Evolutionary conservation across 129 eudicot species (phyloP).

Genomic region (Pulicaria dysenterica): DNA sequence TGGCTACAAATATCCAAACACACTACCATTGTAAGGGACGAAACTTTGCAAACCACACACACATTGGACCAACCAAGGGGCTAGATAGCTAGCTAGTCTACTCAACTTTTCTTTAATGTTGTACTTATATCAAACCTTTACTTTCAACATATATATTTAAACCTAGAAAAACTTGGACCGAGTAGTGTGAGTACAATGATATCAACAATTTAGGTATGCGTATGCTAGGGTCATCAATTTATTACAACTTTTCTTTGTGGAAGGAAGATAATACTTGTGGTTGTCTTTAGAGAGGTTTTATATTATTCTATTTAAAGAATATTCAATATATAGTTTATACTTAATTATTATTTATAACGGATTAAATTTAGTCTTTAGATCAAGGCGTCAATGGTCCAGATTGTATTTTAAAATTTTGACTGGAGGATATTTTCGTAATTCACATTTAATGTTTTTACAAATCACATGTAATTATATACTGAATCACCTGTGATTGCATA

Average conservation of each 20-base stretch:
- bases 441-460: no score
- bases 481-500: no score
- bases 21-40: not conserved
- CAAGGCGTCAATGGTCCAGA: no score
- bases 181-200: slow-evolving; percentile 21
- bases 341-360: no score
- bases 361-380: no score
- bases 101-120: not conserved
- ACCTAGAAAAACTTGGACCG: slow-evolving; percentile 16
- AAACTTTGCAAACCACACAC: not conserved
- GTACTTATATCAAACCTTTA: slow-evolving; percentile 12
- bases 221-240: slow-evolving; percentile 21
- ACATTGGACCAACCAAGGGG: slow-evolving; percentile 22
- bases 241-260: not conserved
- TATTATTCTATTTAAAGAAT: no score
- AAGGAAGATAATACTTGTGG: no score
- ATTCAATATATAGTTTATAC: no score
- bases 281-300: no score
- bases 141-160: slow-evolving; percentile 7
- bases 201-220: slow-evolving; percentile 8
- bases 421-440: no score
- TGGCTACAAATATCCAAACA: slow-evolving; percentile 22
- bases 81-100: not conserved
- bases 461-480: no score
- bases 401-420: no score